Percentiles rank a stretch among this genome's conserved stretches.
phyloP scores from a whole-genome alignment of 305 asterid species.

The Petunia hybrid region DNA sequence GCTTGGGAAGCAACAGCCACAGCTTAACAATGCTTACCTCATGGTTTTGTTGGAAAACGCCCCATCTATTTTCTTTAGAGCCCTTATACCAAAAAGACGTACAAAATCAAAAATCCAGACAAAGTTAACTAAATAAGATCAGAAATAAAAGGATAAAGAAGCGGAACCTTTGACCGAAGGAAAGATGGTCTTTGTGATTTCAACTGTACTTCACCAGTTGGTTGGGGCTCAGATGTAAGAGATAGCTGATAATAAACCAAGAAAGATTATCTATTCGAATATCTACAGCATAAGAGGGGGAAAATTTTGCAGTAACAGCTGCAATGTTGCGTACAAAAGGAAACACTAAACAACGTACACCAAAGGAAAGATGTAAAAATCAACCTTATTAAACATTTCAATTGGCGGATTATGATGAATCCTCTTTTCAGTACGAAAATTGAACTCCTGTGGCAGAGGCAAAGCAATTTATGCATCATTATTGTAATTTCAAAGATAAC shows the following conservation, averaged over 20 bases:
- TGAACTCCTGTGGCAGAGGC: conserved; percentile 70
- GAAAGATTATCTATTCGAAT: conserved; percentile 36
- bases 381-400: conserved; percentile 83
- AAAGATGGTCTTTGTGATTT: conserved; percentile 47
- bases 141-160: conserved; percentile 32
- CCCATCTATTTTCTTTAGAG: conserved; percentile 88
- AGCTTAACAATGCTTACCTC: conserved; percentile 54
- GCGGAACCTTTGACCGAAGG: conserved; percentile 60
- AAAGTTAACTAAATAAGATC: conserved; percentile 8
- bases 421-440: conserved; percentile 72
- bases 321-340: conserved; percentile 17
- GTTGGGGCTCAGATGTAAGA: conserved; percentile 61
- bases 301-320: neutral
- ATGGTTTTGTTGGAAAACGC: conserved; percentile 58
- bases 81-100: conserved; percentile 58
- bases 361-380: conserved; percentile 4
- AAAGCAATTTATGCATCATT: conserved; percentile 6
- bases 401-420: conserved; percentile 67
- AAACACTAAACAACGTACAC: neutral
- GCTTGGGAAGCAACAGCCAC: neutral
- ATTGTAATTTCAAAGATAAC: conserved; percentile 20
- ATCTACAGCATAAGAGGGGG: conserved; percentile 2
- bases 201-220: conserved; percentile 44
- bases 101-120: conserved; percentile 35
- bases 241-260: conserved; percentile 66